A percentile compares a stretch with the other conserved stretches of the same genome.
Conservation (phyloP, 139 green algal species). For the Klebsormidium nitens region DNA sequence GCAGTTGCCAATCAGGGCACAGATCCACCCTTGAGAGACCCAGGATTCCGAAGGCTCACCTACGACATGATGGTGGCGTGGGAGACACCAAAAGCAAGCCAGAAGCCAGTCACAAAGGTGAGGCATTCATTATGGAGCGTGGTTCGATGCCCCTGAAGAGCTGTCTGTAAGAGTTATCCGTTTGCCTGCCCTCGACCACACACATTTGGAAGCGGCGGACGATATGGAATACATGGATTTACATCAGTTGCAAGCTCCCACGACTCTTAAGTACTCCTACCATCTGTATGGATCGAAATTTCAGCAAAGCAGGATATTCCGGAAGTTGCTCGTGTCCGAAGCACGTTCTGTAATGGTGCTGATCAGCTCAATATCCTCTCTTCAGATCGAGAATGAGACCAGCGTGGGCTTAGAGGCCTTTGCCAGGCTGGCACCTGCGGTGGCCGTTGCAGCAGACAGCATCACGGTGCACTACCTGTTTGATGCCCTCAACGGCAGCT, state of each 20-base stretch:
- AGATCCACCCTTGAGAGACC: conserved; percentile 12
- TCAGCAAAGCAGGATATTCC: too few species aligned
- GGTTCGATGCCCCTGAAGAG: too few species aligned
- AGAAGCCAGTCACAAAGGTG: conserved; percentile 5
- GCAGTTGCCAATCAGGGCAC: conserved; percentile 18
- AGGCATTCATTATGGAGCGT: not conserved
- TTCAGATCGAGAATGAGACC: conserved; percentile 23
- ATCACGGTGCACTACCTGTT: conserved; percentile 29
- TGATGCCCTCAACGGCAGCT: conserved; percentile 14
- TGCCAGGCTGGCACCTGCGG: conserved; percentile 4
- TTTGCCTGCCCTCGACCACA: too few species aligned
- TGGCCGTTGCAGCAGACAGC: conserved; percentile 19
- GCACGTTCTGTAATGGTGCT: too few species aligned
- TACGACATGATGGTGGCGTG: conserved; percentile 41
- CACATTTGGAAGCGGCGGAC: too few species aligned
- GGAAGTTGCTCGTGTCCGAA: too few species aligned
- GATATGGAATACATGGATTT: too few species aligned
- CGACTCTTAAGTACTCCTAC: too few species aligned
- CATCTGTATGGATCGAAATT: too few species aligned
- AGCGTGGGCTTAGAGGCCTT: conserved; percentile 19
- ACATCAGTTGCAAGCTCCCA: too few species aligned
- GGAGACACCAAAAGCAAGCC: conserved; percentile 14
- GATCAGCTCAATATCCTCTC: not conserved
- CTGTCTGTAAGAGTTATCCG: too few species aligned
- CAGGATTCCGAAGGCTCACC: conserved; percentile 24